These are phyloP conservation scores for Tephrocybe rancida DNA, from an alignment of 768 basidiomycete genomes.

Conservation along the genomic window DNA sequence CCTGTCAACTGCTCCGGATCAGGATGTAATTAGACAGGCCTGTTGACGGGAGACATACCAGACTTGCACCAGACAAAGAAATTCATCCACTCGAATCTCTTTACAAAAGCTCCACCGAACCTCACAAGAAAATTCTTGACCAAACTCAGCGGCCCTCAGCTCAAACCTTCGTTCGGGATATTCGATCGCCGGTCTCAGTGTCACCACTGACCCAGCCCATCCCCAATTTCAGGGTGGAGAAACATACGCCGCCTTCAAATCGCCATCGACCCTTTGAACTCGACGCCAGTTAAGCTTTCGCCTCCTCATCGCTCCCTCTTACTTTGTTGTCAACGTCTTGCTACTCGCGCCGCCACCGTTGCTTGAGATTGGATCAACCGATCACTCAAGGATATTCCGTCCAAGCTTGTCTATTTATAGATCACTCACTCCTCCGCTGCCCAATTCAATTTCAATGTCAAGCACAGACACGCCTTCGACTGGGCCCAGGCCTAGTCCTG, in stretches of 20 bases:
- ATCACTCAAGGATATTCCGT: slow-evolving; percentile 1
- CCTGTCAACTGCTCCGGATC: background rate
- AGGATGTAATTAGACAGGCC: too few species aligned
- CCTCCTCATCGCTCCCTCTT: background rate
- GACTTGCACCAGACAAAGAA: too few species aligned
- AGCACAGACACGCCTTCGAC: background rate
- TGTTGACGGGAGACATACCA: too few species aligned
- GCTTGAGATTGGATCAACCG: background rate
- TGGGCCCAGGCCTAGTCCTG: too few species aligned
- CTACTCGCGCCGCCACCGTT: background rate
- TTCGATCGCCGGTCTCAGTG: background rate
- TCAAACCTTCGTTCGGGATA: background rate
- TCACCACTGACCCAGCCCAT: too few species aligned
- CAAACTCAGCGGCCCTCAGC: slow-evolving; percentile 5
- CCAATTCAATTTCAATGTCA: background rate
- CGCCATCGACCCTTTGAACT: too few species aligned
- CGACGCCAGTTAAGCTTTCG: too few species aligned
- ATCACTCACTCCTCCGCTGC: background rate
- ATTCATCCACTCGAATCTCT: too few species aligned
- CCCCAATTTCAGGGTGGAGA: too few species aligned
- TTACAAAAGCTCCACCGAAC: too few species aligned
- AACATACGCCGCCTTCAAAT: too few species aligned
- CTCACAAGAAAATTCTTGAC: background rate
- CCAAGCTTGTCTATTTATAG: slow-evolving; percentile 5
- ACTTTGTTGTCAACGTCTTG: background rate